A percentile compares a stretch with the other conserved stretches of the same genome.
phyloP scores from a whole-genome alignment of 2,329 filamentous ascomycete genomes.

The Fonsecaea monophora region DNA sequence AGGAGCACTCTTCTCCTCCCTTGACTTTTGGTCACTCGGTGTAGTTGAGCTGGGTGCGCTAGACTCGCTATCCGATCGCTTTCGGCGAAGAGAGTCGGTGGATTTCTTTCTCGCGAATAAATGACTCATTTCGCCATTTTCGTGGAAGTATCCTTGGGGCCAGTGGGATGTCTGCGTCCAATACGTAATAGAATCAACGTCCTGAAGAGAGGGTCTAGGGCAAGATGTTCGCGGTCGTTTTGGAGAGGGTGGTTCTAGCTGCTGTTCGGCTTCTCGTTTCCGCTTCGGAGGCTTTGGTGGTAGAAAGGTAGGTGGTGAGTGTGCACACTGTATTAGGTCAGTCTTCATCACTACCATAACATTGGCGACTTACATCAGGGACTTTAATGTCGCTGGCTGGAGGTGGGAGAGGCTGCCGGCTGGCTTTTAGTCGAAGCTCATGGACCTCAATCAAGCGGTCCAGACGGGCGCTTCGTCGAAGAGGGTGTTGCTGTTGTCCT shows the following conservation, averaged over 20 bases:
- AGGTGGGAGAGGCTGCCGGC: slow-evolving; percentile 23
- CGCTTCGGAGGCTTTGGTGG: slow-evolving; percentile 24
- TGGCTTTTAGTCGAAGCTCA: slow-evolving; percentile 15
- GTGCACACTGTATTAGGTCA: slow-evolving; percentile 20
- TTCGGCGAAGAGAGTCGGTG: slow-evolving; percentile 35
- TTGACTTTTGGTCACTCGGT: slow-evolving; percentile 39
- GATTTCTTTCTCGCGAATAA: slow-evolving; percentile 43
- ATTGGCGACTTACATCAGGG: slow-evolving; percentile 22
- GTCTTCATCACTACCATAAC: slow-evolving; percentile 18
- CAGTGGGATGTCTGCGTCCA: slow-evolving; percentile 40
- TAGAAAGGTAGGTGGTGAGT: slow-evolving; percentile 20
- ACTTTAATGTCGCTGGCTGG: slow-evolving; percentile 25
- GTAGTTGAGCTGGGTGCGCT: slow-evolving; percentile 31
- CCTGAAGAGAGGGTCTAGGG: slow-evolving; percentile 23
- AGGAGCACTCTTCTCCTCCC: slow-evolving; percentile 22
- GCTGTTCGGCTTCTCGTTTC: slow-evolving; percentile 26
- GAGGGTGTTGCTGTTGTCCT: slow-evolving; percentile 24
- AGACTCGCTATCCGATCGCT: slow-evolving; percentile 36
- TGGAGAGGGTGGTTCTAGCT: slow-evolving; percentile 23
- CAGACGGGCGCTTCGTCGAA: slow-evolving; percentile 23
- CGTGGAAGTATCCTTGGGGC: slow-evolving; percentile 43
- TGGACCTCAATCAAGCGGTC: slow-evolving; percentile 19
- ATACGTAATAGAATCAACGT: slow-evolving; percentile 42
- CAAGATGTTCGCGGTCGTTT: slow-evolving; percentile 26
- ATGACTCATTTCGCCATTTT: slow-evolving; percentile 41